Evolutionary conservation across 2,329 filamentous ascomycete species (phyloP).

Genomic region (Monascus ruber): DNA sequence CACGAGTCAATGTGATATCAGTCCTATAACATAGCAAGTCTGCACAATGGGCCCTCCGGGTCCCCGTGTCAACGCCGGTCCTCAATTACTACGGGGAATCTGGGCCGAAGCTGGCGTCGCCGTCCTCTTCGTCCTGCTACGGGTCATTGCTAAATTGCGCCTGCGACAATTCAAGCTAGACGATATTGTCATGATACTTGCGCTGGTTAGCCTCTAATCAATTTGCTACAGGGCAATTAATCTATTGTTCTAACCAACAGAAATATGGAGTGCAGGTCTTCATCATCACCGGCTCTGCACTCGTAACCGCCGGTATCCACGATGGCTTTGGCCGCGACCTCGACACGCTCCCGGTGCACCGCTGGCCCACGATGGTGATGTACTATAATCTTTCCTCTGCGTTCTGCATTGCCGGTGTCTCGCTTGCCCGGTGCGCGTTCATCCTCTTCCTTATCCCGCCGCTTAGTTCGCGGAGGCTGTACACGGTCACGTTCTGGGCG

Average conservation of each 20-base stretch:
- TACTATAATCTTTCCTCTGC: constrained; percentile 17
- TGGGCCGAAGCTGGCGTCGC: constrained; percentile 18
- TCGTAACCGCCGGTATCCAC: constrained; percentile 13
- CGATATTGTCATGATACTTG: constrained; percentile 19
- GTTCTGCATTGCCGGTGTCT: constrained; percentile 18
- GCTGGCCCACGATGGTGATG: constrained; percentile 13
- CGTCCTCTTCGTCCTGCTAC: constrained; percentile 13
- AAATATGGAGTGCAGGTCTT: constrained; percentile 3
- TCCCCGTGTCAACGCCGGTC: constrained; percentile 3
- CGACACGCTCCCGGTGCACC: constrained; percentile 1
- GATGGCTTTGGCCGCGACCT: constrained; percentile 18
- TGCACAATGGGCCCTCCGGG: no score
- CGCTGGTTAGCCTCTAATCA: constrained; percentile 8
- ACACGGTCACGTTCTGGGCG: constrained; percentile 12
- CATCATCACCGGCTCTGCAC: constrained; percentile 13
- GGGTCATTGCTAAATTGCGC: constrained; percentile 19
- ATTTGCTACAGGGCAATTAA: no score
- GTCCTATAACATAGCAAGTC: no score
- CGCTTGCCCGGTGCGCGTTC: constrained; percentile 17
- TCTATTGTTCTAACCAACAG: no score
- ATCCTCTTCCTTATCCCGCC: constrained; percentile 17
- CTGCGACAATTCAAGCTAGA: constrained; percentile 17
- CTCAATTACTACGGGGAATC: constrained; percentile 13
- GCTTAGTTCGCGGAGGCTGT: constrained; percentile 14
- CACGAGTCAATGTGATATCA: no score